These are phyloP conservation scores for Rhodotorula sp. DNA, from an alignment of 1,284 basidiomycete genomes.

Conservation along the genomic window DNA sequence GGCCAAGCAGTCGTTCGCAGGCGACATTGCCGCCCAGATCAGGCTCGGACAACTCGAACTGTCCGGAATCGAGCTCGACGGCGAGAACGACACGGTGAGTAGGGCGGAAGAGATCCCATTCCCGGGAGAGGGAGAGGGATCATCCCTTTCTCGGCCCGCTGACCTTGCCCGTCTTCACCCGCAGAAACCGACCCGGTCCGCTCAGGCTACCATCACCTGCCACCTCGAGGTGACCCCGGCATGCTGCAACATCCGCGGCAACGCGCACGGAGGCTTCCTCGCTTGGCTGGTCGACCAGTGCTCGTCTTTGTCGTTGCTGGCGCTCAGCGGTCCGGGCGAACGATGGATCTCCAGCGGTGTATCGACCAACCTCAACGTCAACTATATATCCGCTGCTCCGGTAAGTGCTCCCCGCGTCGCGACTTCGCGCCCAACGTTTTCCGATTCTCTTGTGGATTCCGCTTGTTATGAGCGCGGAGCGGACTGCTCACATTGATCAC, in stretches of 20 bases:
- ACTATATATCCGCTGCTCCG: conserved; percentile 31
- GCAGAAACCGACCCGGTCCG: conserved; percentile 18
- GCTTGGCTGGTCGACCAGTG: conserved; percentile 38
- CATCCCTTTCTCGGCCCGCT: neutral
- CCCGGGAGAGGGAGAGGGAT: neutral
- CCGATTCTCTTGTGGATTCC: too few relatives aligned
- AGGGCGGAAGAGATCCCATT: neutral
- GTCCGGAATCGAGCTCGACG: conserved; percentile 20
- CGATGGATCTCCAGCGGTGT: conserved; percentile 34
- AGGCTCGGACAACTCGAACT: conserved; percentile 4
- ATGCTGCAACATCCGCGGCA: conserved; percentile 21
- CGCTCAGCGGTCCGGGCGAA: conserved; percentile 15
- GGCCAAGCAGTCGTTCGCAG: conserved; percentile 4
- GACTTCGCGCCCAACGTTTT: too few relatives aligned
- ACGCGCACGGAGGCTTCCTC: conserved; percentile 36
- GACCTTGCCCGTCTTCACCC: neutral
- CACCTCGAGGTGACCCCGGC: conserved; percentile 7
- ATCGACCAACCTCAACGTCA: conserved; percentile 24
- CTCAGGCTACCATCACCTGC: conserved; percentile 16
- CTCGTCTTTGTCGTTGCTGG: conserved; percentile 24
- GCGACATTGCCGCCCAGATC: conserved; percentile 2
- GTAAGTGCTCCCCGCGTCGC: conserved; percentile 23
- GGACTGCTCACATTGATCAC: neutral
- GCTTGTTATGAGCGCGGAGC: too few relatives aligned
- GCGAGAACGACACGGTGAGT: conserved; percentile 17